Conservation (phyloP, 345 rosid genomes). For the Linum usitatissimum region DNA sequence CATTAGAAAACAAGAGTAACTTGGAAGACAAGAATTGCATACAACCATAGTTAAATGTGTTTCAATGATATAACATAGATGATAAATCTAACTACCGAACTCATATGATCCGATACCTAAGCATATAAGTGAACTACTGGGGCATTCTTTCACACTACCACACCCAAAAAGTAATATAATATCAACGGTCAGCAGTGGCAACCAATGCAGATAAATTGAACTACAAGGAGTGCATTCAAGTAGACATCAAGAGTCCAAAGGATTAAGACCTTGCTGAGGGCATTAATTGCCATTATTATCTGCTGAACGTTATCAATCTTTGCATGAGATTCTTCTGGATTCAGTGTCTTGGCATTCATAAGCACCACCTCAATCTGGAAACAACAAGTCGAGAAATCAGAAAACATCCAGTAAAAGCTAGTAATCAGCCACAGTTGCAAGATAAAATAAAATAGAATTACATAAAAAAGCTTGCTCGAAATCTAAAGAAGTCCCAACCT, state of each 20-base stretch:
- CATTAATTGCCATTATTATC: constrained; percentile 75
- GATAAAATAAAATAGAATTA: background rate
- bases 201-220: background rate
- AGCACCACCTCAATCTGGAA: constrained; percentile 60
- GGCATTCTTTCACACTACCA: background rate
- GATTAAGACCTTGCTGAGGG: constrained; percentile 82
- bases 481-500: constrained; percentile 37
- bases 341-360: constrained; percentile 35
- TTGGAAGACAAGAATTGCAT: background rate
- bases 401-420: background rate
- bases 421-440: constrained; percentile 1
- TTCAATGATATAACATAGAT: background rate
- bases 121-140: background rate
- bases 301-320: constrained; percentile 57
- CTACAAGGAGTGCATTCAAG: background rate
- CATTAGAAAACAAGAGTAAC: constrained; percentile 5
- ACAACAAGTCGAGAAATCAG: constrained; percentile 16
- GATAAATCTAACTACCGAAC: background rate
- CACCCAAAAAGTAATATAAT: background rate
- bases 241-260: background rate
- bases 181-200: background rate
- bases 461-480: background rate
- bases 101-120: background rate
- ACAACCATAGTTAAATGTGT: background rate
- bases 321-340: constrained; percentile 39